Conservation (phyloP, 1,284 basidiomycete genomes). For the Ustilago tritici region DNA sequence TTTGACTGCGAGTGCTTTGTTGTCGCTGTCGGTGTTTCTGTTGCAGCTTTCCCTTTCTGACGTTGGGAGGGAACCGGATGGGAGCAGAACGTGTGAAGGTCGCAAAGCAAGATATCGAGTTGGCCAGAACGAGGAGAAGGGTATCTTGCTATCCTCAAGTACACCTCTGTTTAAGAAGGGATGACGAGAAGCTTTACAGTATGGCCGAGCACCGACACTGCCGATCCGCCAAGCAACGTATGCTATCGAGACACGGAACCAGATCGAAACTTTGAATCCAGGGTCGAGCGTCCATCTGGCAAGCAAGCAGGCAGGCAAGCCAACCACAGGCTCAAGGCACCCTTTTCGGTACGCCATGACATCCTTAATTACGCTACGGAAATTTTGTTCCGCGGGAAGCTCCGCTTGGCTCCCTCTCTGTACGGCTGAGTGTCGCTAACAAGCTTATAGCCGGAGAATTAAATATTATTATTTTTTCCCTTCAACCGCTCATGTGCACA, state of each 20-base stretch:
- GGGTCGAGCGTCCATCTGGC: background rate
- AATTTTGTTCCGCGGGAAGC: conserved; percentile 11
- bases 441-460: background rate
- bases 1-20: background rate
- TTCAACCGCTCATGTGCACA: too few relatives aligned
- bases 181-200: background rate
- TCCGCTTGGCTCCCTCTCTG: background rate
- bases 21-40: conserved; percentile 1
- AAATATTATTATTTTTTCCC: too few relatives aligned
- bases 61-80: background rate
- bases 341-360: background rate
- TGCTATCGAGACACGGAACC: background rate
- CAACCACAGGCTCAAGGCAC: background rate
- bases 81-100: background rate
- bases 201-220: background rate
- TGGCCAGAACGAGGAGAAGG: background rate
- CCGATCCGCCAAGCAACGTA: too few relatives aligned
- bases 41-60: background rate
- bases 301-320: background rate
- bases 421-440: background rate
- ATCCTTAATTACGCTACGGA: background rate
- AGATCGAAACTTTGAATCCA: background rate
- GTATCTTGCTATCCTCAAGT: too few relatives aligned
- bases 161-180: too few relatives aligned
- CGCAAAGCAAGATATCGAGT: background rate